Evolutionary conservation across 2,329 filamentous ascomycete genomes (phyloP), one percentile per base, ranked within the genome.

Genomic region (Exophiala lecanii-corni): DNA sequence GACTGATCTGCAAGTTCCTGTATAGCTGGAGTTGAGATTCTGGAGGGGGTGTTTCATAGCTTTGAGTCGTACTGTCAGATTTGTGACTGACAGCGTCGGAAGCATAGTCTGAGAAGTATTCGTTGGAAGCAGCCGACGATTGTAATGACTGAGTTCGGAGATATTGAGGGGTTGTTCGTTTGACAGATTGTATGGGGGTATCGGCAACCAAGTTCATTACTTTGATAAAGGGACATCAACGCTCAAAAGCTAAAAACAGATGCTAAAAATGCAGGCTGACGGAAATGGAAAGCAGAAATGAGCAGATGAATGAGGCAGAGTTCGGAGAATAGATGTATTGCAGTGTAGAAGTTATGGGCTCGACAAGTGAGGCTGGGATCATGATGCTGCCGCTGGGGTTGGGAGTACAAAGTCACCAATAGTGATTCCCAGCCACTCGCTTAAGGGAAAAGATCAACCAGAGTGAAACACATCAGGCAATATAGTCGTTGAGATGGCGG

Each of bases 81-180:
- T 61, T 61, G 48, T 64, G 68, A 44, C 57, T 59, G 36, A 56
- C 57, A 40, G 59, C 61, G 45, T 63, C 64, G 18, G 63, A 62
- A 33, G 62, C 61, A 47, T 58, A 60, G 37, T 71, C 63, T 17
- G 68, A 70, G 46, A 72, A 64, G 12, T 69, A 72, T 47, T 71
- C 73, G 54, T 73, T 69, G 16, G 70, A 72, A 25, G 69, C 70
- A 35, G 68, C 63, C 28, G 66, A 60, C n/a, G 71, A 74, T 51
- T 67, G 69, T 49, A 65, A 62, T 2, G 69, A 71, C 33, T 65
- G 55, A 34, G 65, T 59, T 36, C 64, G 65, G 10, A 62, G 54
- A 37, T 72, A 55, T 54, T 71, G 66, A 37, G 71, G 71, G 50
- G 59, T 72, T 50, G 63, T 67, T 71, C 53, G 46, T 33, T 37